Evolutionary conservation across 306 rosid genomes (phyloP).

Genomic region (Lupinus albus): DNA sequence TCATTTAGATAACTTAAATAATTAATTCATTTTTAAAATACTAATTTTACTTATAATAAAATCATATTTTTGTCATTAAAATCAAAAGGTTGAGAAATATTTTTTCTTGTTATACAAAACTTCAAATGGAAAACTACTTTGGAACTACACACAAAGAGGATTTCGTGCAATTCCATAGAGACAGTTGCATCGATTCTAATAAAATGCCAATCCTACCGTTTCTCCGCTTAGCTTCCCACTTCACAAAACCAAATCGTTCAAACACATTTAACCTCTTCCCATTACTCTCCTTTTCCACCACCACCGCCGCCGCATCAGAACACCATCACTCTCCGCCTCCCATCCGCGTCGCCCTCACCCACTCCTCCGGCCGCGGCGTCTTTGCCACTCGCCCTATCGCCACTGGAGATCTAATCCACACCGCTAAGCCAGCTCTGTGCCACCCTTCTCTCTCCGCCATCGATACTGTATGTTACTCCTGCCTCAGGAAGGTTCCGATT

Average conservation of each 20-base stretch:
- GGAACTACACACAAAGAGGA: too few species aligned
- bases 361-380: constrained; percentile 75
- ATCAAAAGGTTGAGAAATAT: too few species aligned
- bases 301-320: constrained; percentile 26
- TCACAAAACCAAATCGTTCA: constrained; percentile 26
- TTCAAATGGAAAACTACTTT: too few species aligned
- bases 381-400: constrained; percentile 75
- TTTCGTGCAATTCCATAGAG: too few species aligned
- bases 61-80: too few species aligned
- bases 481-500: constrained; percentile 56
- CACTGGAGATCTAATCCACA: constrained; percentile 76
- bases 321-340: constrained; percentile 59
- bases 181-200: background rate
- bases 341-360: constrained; percentile 68
- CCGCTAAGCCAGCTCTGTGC: constrained; percentile 68
- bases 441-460: constrained; percentile 61
- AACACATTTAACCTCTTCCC: constrained; percentile 18
- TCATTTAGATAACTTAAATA: too few species aligned
- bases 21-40: too few species aligned
- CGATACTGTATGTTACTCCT: constrained; percentile 61
- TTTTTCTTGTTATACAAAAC: too few species aligned
- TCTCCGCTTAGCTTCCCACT: constrained; percentile 46
- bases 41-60: too few species aligned
- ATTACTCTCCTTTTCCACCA: constrained; percentile 40
- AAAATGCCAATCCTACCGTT: constrained; percentile 45